These are phyloP conservation scores for Nissolia schottii DNA, from an alignment of 306 rosid genomes.

Conservation along the genomic window DNA sequence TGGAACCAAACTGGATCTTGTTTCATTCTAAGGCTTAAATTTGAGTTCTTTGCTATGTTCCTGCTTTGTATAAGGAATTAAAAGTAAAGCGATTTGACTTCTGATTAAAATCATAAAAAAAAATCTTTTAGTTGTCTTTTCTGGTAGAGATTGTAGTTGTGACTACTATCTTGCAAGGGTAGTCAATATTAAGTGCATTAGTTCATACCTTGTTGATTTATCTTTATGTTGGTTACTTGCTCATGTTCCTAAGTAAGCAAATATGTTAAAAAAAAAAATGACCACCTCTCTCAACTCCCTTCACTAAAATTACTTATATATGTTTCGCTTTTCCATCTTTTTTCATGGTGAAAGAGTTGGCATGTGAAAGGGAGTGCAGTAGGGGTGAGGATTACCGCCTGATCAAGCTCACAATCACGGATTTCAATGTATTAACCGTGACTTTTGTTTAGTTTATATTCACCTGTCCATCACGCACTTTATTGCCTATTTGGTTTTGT, in stretches of 20 bases:
- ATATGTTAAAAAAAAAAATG: not conserved
- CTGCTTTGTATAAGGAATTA: not conserved
- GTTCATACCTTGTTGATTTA: not conserved
- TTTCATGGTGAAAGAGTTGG: constrained; percentile 58
- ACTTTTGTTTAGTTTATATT: constrained; percentile 3
- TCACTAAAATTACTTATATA: not conserved
- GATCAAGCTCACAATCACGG: constrained; percentile 83
- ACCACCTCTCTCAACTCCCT: not conserved
- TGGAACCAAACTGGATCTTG: not conserved
- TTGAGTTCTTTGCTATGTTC: not conserved
- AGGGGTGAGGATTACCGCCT: constrained; percentile 95
- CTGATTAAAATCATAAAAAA: not conserved
- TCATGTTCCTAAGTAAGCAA: not conserved
- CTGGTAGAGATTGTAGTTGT: not conserved
- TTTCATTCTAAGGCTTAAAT: not conserved
- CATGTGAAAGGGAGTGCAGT: constrained; percentile 95
- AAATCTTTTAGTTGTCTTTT: not conserved
- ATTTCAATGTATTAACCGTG: constrained; percentile 56
- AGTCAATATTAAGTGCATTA: not conserved
- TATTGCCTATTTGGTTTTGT: constrained; percentile 10
- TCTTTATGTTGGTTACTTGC: constrained; percentile 4
- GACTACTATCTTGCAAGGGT: not conserved
- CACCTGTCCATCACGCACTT: constrained; percentile 5
- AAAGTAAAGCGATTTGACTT: not conserved
- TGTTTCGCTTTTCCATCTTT: constrained; percentile 10